Conservation (phyloP, 495 filamentous ascomycete genomes). For the Hypoxylon fuscum region DNA sequence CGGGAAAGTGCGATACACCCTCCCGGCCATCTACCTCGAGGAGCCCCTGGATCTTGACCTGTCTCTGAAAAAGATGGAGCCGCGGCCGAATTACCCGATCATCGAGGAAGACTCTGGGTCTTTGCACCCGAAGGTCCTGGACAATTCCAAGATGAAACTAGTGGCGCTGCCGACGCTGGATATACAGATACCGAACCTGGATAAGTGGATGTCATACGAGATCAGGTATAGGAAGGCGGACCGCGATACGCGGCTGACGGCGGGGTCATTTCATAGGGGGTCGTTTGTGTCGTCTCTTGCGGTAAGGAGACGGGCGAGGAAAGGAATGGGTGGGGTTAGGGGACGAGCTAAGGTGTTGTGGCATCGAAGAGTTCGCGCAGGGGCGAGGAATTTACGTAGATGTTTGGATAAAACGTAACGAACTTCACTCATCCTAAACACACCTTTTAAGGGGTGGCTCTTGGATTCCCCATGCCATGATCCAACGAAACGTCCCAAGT, state of each 20-base stretch:
- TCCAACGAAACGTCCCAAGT: too few relatives aligned
- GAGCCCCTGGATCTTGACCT: constrained; percentile 30
- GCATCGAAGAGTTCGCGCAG: background rate
- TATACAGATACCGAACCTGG: constrained; percentile 43
- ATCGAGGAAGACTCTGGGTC: too few relatives aligned
- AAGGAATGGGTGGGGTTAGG: background rate
- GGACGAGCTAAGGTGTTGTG: background rate
- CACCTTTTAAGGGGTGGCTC: too few relatives aligned
- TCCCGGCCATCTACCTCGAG: constrained; percentile 59
- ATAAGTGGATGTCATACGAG: constrained; percentile 54
- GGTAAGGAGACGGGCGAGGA: background rate
- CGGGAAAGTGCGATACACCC: constrained; percentile 60
- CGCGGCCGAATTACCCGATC: background rate
- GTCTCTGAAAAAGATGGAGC: constrained; percentile 20
- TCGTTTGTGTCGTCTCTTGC: constrained; percentile 4
- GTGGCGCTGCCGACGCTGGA: constrained; percentile 63
- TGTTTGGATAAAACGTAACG: background rate
- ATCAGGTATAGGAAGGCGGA: constrained; percentile 60
- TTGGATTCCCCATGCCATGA: too few relatives aligned
- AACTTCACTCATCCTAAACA: too few relatives aligned
- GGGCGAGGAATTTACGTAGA: background rate
- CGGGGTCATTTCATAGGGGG: constrained; percentile 31
- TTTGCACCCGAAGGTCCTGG: constrained; percentile 19
- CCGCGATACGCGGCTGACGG: constrained; percentile 33
- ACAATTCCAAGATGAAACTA: constrained; percentile 42